phyloP scores from a whole-genome alignment of 208 protist genomes.

The Trypanosoma avium region DNA sequence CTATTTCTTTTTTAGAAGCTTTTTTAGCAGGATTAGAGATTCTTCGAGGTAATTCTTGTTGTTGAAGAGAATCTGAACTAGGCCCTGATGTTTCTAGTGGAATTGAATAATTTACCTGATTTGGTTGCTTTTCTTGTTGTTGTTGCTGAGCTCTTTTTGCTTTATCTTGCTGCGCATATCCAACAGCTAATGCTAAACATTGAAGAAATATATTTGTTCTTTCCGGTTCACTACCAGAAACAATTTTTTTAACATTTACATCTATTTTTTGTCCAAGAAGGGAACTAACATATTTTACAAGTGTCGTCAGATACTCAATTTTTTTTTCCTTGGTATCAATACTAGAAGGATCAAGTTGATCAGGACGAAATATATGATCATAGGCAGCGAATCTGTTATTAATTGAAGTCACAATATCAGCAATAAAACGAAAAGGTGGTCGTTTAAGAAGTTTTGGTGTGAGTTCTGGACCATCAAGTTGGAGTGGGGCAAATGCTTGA shows the following conservation, averaged over 20 bases:
- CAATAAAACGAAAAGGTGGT: slow-evolving; percentile 91
- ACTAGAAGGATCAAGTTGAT: slow-evolving; percentile 44
- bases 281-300: slow-evolving; percentile 70
- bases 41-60: background rate
- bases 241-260: slow-evolving; percentile 87
- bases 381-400: slow-evolving; percentile 74
- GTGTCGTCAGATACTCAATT: slow-evolving; percentile 69
- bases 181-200: slow-evolving; percentile 73
- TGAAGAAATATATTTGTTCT: slow-evolving; percentile 90
- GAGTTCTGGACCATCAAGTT: slow-evolving; percentile 68
- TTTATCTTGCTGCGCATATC: slow-evolving; percentile 81
- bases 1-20: slow-evolving; percentile 7
- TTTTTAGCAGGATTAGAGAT: slow-evolving; percentile 11
- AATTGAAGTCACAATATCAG: slow-evolving; percentile 81
- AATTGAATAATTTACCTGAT: background rate
- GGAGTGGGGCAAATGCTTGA: slow-evolving; percentile 68
- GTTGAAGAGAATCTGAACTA: background rate
- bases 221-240: slow-evolving; percentile 84
- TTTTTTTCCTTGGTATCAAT: slow-evolving; percentile 90
- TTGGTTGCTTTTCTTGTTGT: slow-evolving; percentile 5
- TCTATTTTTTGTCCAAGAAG: slow-evolving; percentile 71
- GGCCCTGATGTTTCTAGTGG: background rate
- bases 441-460: slow-evolving; percentile 82
- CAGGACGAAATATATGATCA: slow-evolving; percentile 59
- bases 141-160: slow-evolving; percentile 18